A percentile compares a stretch with the other conserved stretches of the same genome.
Conservation (phyloP, 2,329 filamentous ascomycete genomes). For the Xylaria sp. region DNA sequence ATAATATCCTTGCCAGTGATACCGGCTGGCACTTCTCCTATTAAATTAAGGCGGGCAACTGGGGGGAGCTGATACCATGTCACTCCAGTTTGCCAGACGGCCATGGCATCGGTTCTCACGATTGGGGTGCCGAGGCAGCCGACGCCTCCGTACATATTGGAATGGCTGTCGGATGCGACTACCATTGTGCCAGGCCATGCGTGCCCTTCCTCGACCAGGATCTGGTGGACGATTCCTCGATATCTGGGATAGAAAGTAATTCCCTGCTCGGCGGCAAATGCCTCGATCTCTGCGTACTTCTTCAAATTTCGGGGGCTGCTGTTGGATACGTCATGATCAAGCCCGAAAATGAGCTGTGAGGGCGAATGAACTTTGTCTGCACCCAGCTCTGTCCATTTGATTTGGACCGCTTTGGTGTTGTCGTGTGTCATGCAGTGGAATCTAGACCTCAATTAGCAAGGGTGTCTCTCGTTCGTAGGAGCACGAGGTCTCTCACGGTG, state of each 20-base stretch:
- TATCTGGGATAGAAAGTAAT: conserved; percentile 80
- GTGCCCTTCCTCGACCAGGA: conserved; percentile 87
- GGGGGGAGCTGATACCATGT: conserved; percentile 93
- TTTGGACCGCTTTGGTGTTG: no score
- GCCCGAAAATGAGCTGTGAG: no score
- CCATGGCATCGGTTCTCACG: conserved; percentile 85
- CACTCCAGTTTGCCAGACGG: conserved; percentile 80
- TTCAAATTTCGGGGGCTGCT: conserved; percentile 76
- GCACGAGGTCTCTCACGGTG: no score
- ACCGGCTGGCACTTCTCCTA: conserved; percentile 74
- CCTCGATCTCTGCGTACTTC: conserved; percentile 82
- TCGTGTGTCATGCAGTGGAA: no score
- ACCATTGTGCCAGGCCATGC: conserved; percentile 82
- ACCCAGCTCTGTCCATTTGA: no score
- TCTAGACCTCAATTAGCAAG: no score
- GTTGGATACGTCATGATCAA: conserved; percentile 62
- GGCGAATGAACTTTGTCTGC: no score
- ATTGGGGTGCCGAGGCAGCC: conserved; percentile 73
- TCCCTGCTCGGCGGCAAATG: conserved; percentile 79
- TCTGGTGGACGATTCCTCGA: conserved; percentile 86
- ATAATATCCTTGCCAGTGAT: conserved; percentile 96
- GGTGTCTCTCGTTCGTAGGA: no score
- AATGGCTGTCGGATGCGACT: conserved; percentile 80
- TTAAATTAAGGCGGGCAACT: conserved; percentile 79
- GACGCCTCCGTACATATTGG: conserved; percentile 83